Evolutionary conservation across 75 land plant genomes (phyloP).

Genomic region (Cupressus sempervirens): DNA sequence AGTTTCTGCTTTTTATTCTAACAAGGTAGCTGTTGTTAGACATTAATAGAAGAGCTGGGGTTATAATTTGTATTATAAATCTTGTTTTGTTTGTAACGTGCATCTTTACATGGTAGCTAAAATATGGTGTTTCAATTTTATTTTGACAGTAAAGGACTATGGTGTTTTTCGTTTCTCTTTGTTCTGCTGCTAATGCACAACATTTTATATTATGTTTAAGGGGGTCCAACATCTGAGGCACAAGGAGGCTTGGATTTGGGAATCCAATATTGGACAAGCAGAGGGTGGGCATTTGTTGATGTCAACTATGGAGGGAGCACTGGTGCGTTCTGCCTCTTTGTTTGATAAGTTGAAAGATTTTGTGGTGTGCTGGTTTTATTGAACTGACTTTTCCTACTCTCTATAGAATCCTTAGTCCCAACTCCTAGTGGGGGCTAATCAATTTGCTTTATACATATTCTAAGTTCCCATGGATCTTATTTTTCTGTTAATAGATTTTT

Average conservation of each 20-base stretch:
- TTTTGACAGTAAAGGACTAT: background rate
- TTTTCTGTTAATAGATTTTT: background rate
- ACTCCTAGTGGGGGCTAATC: background rate
- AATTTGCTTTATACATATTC: background rate
- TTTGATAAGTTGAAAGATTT: background rate
- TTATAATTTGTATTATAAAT: background rate
- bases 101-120: background rate
- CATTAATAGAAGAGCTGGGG: background rate
- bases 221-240: slow-evolving; percentile 86
- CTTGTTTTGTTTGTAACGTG: background rate
- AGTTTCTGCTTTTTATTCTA: background rate
- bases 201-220: slow-evolving; percentile 18
- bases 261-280: slow-evolving; percentile 97
- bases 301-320: slow-evolving; percentile 99
- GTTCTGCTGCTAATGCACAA: background rate
- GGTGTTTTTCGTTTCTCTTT: background rate
- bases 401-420: background rate
- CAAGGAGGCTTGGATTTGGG: slow-evolving; percentile 63
- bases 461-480: background rate
- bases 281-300: slow-evolving; percentile 99
- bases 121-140: background rate
- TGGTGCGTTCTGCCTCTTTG: slow-evolving; percentile 43
- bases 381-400: background rate
- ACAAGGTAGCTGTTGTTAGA: background rate
- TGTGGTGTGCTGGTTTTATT: background rate